A percentile compares a stretch with the other conserved stretches of the same genome.
phyloP scores from a whole-genome alignment of 345 rosid species.

The Lagerstroemia speciosa region DNA sequence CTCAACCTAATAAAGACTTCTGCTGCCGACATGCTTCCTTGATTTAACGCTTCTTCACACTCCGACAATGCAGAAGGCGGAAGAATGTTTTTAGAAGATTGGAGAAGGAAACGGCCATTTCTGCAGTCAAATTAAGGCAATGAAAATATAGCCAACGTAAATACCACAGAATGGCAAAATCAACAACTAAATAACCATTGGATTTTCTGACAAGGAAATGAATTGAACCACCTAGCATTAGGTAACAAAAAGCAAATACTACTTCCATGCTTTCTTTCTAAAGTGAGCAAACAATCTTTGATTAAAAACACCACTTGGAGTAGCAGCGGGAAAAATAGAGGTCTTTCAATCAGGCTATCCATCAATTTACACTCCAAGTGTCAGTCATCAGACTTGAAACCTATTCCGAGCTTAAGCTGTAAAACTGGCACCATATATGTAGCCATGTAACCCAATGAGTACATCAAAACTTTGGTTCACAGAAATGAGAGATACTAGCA shows the following conservation, averaged over 20 bases:
- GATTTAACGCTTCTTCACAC: conserved; percentile 89
- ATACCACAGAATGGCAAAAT: not conserved
- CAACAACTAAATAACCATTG: not conserved
- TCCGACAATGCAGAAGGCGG: conserved; percentile 45
- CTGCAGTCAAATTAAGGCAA: conserved; percentile 33
- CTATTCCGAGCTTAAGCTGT: not conserved
- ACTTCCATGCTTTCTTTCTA: not conserved
- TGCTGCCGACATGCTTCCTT: conserved; percentile 64
- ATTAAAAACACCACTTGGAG: not conserved
- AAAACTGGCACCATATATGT: not conserved
- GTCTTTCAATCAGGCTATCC: not conserved
- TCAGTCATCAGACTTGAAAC: not conserved
- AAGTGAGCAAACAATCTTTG: not conserved
- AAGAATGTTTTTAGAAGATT: conserved; percentile 60
- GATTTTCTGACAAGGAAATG: not conserved
- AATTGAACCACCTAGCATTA: not conserved
- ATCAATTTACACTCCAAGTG: not conserved
- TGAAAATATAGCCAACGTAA: conserved; percentile 2
- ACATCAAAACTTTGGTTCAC: not conserved
- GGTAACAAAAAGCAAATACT: not conserved
- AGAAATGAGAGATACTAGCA: not conserved
- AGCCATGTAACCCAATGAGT: not conserved
- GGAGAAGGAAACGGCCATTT: conserved; percentile 82
- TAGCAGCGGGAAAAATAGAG: not conserved
- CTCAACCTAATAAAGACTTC: conserved; percentile 80